Evolutionary conservation across 495 filamentous ascomycete species (phyloP).

Genomic region (Penicillium lagena): DNA sequence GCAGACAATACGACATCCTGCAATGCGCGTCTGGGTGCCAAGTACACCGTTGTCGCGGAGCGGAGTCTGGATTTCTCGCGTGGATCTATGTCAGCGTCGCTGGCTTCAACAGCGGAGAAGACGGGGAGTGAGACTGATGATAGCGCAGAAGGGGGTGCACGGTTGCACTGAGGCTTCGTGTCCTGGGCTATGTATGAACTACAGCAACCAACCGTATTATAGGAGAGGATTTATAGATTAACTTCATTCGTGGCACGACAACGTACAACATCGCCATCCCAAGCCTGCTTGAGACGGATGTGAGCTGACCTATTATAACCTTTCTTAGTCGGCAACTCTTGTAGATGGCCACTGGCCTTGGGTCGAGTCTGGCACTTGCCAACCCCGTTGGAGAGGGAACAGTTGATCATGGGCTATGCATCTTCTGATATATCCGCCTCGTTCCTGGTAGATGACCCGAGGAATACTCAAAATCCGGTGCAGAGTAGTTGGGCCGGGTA

Average conservation of each 20-base stretch:
- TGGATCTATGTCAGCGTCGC: background rate
- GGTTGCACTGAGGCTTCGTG: background rate
- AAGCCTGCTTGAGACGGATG: constrained; percentile 18
- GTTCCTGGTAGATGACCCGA: too few species aligned
- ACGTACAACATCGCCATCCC: constrained; percentile 10
- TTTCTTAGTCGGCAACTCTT: background rate
- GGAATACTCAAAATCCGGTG: too few species aligned
- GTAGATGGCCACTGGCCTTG: too few species aligned
- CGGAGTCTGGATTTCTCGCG: constrained; percentile 15
- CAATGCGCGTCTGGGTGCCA: constrained; percentile 32
- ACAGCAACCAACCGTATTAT: too few species aligned
- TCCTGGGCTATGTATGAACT: too few species aligned
- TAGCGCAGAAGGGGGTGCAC: background rate
- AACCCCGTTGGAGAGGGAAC: too few species aligned
- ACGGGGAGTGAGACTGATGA: background rate
- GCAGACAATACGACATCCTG: constrained; percentile 12
- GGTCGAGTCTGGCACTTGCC: too few species aligned
- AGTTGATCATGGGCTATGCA: too few species aligned
- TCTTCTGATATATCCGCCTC: too few species aligned
- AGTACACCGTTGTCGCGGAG: constrained; percentile 36
- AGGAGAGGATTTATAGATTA: background rate
- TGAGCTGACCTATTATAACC: background rate
- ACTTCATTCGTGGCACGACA: constrained; percentile 6
- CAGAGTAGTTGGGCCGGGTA: too few species aligned
- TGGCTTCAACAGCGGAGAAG: background rate